These are phyloP conservation scores for Carex pumila DNA, from an alignment of 176 grass and related monocot species.

Conservation along the genomic window DNA sequence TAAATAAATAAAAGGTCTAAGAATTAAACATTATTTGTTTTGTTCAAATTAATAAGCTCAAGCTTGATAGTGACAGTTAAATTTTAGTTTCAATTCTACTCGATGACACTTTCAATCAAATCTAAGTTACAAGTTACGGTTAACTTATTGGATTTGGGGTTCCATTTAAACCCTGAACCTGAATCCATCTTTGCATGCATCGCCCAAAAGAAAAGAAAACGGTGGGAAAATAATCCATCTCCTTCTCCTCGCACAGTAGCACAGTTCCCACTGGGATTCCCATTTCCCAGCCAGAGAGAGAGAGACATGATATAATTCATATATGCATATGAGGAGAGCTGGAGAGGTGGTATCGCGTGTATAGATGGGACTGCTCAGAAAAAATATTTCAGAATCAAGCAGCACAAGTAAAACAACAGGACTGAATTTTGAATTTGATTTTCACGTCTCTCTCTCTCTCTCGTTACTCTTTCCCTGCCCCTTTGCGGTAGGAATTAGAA, in stretches of 20 bases:
- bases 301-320: not conserved
- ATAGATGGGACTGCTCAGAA: constrained; percentile 22
- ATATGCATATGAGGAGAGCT: not conserved
- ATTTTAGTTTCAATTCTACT: too few relatives aligned
- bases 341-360: constrained; percentile 4
- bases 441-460: not conserved
- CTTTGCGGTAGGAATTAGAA: not conserved
- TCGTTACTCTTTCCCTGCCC: not conserved
- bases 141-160: too few relatives aligned
- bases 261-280: not conserved
- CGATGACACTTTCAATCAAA: too few relatives aligned
- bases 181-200: not conserved
- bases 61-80: too few relatives aligned
- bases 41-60: too few relatives aligned
- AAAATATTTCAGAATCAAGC: not conserved
- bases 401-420: not conserved
- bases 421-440: constrained; percentile 1
- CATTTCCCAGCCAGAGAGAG: not conserved
- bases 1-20: too few relatives aligned
- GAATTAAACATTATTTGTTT: too few relatives aligned
- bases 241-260: not conserved
- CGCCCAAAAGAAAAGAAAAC: not conserved
- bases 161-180: not conserved
- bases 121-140: too few relatives aligned
- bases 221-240: not conserved